A percentile compares a stretch with the other conserved stretches of the same genome.
Evolutionary conservation across 2,329 filamentous ascomycete species (phyloP).

Genomic region (Dryadomyces sulphureus): DNA sequence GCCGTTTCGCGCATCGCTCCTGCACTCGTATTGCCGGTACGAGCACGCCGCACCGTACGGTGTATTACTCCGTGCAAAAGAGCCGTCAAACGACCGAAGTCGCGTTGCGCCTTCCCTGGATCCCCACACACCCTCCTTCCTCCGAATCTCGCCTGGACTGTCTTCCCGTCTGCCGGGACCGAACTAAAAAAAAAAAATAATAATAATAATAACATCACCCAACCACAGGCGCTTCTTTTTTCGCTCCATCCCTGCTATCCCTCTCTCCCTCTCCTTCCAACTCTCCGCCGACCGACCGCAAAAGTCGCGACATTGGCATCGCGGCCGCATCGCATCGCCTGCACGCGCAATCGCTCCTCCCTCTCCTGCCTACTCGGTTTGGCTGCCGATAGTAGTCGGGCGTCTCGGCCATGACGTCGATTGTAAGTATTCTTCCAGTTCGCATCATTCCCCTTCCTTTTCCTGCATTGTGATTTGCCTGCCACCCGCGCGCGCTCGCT

Average conservation of each 20-base stretch:
- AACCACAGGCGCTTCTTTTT: not conserved
- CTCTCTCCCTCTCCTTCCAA: not conserved
- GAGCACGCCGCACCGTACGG: too few species aligned
- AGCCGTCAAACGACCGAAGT: not conserved
- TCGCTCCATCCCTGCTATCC: not conserved
- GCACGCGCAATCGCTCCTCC: not conserved
- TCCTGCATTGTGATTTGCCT: not conserved
- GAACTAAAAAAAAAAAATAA: not conserved
- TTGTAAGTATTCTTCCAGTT: conserved; percentile 14
- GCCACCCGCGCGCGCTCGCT: not conserved
- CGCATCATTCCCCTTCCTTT: too few species aligned
- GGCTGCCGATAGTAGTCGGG: conserved; percentile 5
- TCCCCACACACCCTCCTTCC: not conserved
- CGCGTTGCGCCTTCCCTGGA: not conserved
- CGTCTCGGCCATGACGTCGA: conserved; percentile 17
- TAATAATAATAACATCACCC: not conserved
- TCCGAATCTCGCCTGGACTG: conserved; percentile 6
- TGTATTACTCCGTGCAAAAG: not conserved
- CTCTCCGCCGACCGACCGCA: too few species aligned
- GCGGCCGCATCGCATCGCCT: too few species aligned
- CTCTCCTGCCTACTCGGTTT: not conserved
- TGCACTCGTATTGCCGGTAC: not conserved
- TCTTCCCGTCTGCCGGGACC: not conserved
- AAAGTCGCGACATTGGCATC: too few species aligned
- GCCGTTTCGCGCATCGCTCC: not conserved